Evolutionary conservation across 2,329 filamentous ascomycete species (phyloP), one percentile per base, ranked within the genome.

Genomic region (Aspergillus sp.): DNA sequence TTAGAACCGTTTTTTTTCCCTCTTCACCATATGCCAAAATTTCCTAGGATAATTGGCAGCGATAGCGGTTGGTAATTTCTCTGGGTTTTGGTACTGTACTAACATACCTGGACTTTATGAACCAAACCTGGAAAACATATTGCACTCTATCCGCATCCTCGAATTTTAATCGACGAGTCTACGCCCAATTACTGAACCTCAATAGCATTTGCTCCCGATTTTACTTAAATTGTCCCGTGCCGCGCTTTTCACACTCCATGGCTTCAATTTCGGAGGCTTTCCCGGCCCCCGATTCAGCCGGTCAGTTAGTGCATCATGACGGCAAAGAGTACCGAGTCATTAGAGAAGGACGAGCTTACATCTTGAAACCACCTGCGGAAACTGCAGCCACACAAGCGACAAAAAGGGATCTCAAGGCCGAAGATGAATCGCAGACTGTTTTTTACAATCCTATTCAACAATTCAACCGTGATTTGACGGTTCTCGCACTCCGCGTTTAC

Each of bases 371-470:
- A 68, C 80, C 64, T 71, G 77, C 63, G 70, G 83, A 74, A 64
- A 73, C 74, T 61, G 51, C 74, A 43, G 69, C 70, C 59, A 59
- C 68, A 1, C 77, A 79, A 60, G 71, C 76, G 23, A 77, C 78
- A 46, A 80, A 79, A 60, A 70, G 65, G 40, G 71, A 77, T 59
- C 64, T 74, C 27, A 74, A 74, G 56, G 79, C 83, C 58, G 83
- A 87, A 52, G 82, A 86, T 65, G 81, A 86, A 40, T 84, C 87
- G 65, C 89, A 93, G 67, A 80, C 82, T 35, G 96, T 99, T 56
- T 99, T 99, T 71, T 99, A 99, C 82, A 99, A 99, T 68, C 93
- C 95, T 0, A 97, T 99, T 55, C 95, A 99, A 73, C 95, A 99
- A 72, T 99, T 98, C 81, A 99, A 99, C 75, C 89, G 96, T 47